These are phyloP conservation scores for Diplocarpon rosae DNA, from an alignment of 2,329 filamentous ascomycete species.

Conservation along the genomic window DNA sequence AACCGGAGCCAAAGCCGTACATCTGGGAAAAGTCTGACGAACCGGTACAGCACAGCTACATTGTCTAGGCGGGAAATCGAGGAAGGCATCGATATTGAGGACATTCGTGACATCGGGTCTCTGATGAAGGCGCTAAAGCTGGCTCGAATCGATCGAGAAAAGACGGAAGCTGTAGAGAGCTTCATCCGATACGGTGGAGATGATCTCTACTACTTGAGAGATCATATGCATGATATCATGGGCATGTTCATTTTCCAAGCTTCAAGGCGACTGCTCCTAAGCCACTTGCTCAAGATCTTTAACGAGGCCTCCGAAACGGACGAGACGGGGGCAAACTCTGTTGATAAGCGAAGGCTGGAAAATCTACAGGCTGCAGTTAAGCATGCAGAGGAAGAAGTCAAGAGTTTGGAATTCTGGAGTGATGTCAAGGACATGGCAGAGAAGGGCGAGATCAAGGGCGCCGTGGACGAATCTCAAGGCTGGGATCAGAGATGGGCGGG, in stretches of 20 bases:
- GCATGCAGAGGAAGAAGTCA: conserved; percentile 71
- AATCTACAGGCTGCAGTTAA: conserved; percentile 65
- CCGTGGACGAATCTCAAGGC: conserved; percentile 22
- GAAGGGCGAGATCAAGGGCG: conserved; percentile 29
- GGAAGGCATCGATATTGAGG: conserved; percentile 39
- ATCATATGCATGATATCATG: conserved; percentile 76
- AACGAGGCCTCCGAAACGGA: conserved; percentile 42
- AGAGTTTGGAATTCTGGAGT: conserved; percentile 77
- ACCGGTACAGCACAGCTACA: conserved; percentile 25
- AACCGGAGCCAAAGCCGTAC: conserved; percentile 33
- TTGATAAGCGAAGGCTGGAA: conserved; percentile 37
- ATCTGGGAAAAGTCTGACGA: conserved; percentile 6
- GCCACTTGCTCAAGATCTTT: conserved; percentile 54
- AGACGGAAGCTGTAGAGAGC: conserved; percentile 69
- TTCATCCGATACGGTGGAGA: conserved; percentile 70
- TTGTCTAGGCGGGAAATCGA: conserved; percentile 22
- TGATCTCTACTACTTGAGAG: conserved; percentile 64
- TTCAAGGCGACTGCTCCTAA: conserved; percentile 67
- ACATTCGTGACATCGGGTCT: conserved; percentile 44
- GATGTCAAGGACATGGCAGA: conserved; percentile 62
- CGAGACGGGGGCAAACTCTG: conserved; percentile 24
- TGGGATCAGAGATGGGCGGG: conserved; percentile 24
- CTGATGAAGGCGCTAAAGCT: conserved; percentile 58
- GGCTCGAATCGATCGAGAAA: conserved; percentile 80
- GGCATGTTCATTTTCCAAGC: conserved; percentile 79